Conservation (phyloP, 768 basidiomycete genomes). For the Panellus pusillus region DNA sequence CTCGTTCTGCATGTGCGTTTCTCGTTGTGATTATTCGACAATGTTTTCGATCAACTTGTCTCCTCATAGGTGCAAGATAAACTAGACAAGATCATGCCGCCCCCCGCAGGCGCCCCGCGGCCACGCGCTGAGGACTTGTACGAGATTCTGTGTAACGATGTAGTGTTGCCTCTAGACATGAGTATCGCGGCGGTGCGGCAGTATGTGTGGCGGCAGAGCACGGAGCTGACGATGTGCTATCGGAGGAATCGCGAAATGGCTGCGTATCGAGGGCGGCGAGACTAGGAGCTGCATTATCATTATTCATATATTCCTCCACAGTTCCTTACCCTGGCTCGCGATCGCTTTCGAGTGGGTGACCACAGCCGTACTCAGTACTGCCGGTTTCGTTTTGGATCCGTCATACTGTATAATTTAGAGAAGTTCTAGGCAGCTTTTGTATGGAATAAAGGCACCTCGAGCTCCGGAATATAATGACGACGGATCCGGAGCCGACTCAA, state of each 20-base stretch:
- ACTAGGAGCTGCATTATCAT: neutral
- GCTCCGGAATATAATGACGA: too few relatives aligned
- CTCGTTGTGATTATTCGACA: neutral
- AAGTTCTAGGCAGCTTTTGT: too few relatives aligned
- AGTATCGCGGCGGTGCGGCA: conserved; percentile 89
- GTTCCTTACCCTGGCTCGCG: too few relatives aligned
- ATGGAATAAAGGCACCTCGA: too few relatives aligned
- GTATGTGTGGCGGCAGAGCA: conserved; percentile 79
- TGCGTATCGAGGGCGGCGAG: conserved; percentile 2
- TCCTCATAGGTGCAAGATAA: conserved; percentile 76
- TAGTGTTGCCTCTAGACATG: conserved; percentile 81
- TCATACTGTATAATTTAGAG: too few relatives aligned
- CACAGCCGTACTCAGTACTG: too few relatives aligned
- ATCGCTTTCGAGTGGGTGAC: too few relatives aligned
- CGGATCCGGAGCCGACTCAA: too few relatives aligned
- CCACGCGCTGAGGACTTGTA: conserved; percentile 64
- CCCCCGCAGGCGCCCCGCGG: conserved; percentile 30
- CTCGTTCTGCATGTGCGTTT: conserved; percentile 73
- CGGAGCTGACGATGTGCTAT: conserved; percentile 78
- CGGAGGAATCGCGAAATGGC: conserved; percentile 41
- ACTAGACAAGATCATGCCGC: conserved; percentile 54
- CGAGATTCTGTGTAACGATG: conserved; percentile 88
- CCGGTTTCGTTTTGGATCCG: too few relatives aligned
- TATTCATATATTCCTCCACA: neutral
- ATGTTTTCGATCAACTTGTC: neutral